These are phyloP conservation scores for Logfia minima DNA, from an alignment of 129 eudicot genomes.

Conservation along the genomic window DNA sequence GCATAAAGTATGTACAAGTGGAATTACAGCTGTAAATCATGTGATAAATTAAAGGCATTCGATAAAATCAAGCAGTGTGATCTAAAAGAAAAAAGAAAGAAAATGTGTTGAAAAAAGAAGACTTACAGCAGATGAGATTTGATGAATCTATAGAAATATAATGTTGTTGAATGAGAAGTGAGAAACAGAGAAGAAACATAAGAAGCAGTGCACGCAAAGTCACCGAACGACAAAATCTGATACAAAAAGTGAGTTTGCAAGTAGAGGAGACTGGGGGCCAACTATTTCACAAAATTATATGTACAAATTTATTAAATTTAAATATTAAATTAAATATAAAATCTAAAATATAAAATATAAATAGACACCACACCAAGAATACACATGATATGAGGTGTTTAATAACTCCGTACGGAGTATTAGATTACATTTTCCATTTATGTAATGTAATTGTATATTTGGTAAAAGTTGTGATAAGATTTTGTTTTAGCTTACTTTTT, in stretches of 20 bases:
- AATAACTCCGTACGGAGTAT: not conserved
- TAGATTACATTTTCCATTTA: not conserved
- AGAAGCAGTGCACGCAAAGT: conserved; percentile 45
- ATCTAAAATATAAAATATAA: not conserved
- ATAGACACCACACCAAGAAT: conserved; percentile 1
- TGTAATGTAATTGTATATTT: not conserved
- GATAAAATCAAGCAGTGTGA: conserved; percentile 23
- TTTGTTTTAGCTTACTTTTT: too few relatives aligned
- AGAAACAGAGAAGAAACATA: conserved; percentile 2
- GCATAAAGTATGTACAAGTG: not conserved
- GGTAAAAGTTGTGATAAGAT: not conserved
- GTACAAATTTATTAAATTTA: too few relatives aligned
- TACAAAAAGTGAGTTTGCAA: conserved; percentile 36
- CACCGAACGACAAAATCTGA: conserved; percentile 48
- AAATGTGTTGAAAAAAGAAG: conserved; percentile 18
- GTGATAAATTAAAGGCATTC: conserved; percentile 8
- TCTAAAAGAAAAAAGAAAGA: conserved; percentile 13
- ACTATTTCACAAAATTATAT: conserved; percentile 1
- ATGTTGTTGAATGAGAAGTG: conserved; percentile 21
- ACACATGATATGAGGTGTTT: not conserved
- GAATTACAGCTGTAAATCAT: conserved; percentile 19
- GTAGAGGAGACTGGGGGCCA: conserved; percentile 30
- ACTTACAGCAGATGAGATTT: conserved; percentile 34
- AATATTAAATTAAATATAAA: too few relatives aligned
- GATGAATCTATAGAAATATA: conserved; percentile 18